These are phyloP conservation scores for Geotrichum histeridarum DNA, from an alignment of 1,139 yeast genomes.

Conservation along the genomic window DNA sequence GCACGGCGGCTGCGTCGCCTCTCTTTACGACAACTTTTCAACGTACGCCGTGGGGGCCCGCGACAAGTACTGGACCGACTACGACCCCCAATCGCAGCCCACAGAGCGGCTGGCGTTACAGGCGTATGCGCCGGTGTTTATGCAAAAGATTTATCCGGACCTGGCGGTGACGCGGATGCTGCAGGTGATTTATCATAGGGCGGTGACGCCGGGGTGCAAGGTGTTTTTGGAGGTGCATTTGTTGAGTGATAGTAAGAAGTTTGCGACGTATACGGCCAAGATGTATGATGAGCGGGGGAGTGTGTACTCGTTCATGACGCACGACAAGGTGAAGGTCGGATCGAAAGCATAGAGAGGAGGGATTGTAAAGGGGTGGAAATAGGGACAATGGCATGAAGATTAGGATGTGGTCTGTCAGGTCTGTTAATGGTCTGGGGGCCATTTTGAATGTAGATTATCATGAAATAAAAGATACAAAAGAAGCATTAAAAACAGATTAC, in stretches of 20 bases:
- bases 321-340: constrained; percentile 13
- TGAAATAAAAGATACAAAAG: too few relatives aligned
- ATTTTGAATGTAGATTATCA: too few relatives aligned
- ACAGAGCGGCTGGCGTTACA: neutral
- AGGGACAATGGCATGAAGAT: too few relatives aligned
- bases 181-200: constrained; percentile 12
- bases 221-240: constrained; percentile 8
- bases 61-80: constrained; percentile 28
- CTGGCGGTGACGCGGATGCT: constrained; percentile 14
- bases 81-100: constrained; percentile 20
- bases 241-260: neutral
- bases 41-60: constrained; percentile 30
- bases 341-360: too few relatives aligned
- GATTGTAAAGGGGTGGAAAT: too few relatives aligned
- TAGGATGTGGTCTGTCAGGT: too few relatives aligned
- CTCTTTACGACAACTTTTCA: constrained; percentile 31
- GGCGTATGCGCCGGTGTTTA: neutral
- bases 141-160: neutral
- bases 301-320: constrained; percentile 11
- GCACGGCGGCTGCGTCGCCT: constrained; percentile 38
- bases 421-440: too few relatives aligned
- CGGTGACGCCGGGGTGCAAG: constrained; percentile 1
- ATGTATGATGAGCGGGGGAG: constrained; percentile 9
- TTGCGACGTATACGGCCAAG: constrained; percentile 7
- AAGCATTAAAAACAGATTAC: too few relatives aligned